Base-by-base conservation (phyloP, 441 rosid genomes). In the Euphorbia celastroides region DNA sequence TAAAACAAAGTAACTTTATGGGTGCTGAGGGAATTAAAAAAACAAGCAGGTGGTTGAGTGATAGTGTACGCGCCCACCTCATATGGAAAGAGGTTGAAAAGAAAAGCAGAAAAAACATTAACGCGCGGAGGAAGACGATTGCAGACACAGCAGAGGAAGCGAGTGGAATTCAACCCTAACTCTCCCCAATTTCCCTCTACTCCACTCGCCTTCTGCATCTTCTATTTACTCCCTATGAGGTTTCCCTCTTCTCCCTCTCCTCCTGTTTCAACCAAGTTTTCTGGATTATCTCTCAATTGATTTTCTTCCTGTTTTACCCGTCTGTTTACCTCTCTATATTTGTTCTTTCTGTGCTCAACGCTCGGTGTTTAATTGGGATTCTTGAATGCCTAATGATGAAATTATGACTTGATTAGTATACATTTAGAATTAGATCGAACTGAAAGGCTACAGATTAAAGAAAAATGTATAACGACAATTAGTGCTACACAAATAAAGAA, bases 41-140 rank as follows among this genome's bases (percentile, higher is more conserved):
- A n/a, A n/a, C n/a, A n/a, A n/a, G n/a, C n/a, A n/a, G n/a, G n/a
- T n/a, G n/a, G n/a, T n/a, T n/a, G n/a, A n/a, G n/a, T n/a, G n/a
- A n/a, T n/a, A n/a, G 9, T 41, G 3, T 41, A 41, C 44, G 44
- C 44, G 44, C 44, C 12, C 44, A 3, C 7, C 5, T 9, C 5
- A 9, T 41, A 44, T 44, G 50, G 5, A 7, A 44, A 44, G 16
- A 14, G 2, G 4, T 34, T 0, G 50, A 1, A 38, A 38, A 1
- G 12, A 3, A 38, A 1, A 3, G 5, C 44, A 1, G 12, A 38
- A 38, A 38, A 38, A 14, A 32, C 22, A 32, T 25, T 46, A 64
- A 74, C 73, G 77, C 73, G 77, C 73, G 23, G 55, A 23, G 54
- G 60, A 32, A 57, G 60, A 59, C 59, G 42, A 16, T 2, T n/a